Percentiles rank a stretch among this genome's conserved stretches.
Evolutionary conservation across 2,329 filamentous ascomycete genomes (phyloP).

Genomic region (Sordariomycetes sp.): DNA sequence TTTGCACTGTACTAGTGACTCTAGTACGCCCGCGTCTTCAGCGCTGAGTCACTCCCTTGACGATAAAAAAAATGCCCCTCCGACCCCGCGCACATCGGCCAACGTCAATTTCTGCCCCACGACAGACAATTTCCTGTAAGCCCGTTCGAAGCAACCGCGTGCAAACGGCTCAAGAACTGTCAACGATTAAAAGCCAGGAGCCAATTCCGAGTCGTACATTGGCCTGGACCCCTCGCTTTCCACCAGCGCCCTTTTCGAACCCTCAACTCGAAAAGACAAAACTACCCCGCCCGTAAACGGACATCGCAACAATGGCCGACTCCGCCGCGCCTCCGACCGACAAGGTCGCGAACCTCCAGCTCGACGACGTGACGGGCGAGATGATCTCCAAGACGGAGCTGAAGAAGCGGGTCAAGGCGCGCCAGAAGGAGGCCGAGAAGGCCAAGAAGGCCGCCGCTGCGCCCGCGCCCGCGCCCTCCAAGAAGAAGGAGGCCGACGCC

Average conservation of each 20-base stretch:
- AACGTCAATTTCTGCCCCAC: background rate
- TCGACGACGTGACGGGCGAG: slow-evolving; percentile 91
- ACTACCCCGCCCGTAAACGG: background rate
- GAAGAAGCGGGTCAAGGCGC: slow-evolving; percentile 91
- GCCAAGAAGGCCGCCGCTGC: slow-evolving; percentile 64
- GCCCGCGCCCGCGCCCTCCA: slow-evolving; percentile 42
- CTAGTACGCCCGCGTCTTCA: background rate
- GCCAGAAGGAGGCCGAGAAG: slow-evolving; percentile 80
- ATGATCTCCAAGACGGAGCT: slow-evolving; percentile 71
- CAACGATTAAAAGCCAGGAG: background rate
- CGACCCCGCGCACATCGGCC: background rate
- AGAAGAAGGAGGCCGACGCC: slow-evolving; percentile 61
- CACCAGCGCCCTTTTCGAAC: background rate
- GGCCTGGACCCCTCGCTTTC: background rate
- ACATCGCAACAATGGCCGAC: slow-evolving; percentile 15
- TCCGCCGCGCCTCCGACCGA: slow-evolving; percentile 25
- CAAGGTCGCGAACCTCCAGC: slow-evolving; percentile 57
- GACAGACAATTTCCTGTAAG: background rate
- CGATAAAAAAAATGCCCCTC: background rate
- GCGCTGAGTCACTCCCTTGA: background rate
- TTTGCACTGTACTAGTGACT: background rate
- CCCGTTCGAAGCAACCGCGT: background rate
- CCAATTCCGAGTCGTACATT: background rate
- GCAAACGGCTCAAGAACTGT: background rate
- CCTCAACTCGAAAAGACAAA: background rate